A percentile compares a stretch with the other conserved stretches of the same genome.
Conservation (phyloP, 225 moss, liverwort and hornwort genomes). For the Lunularia cruciata region DNA sequence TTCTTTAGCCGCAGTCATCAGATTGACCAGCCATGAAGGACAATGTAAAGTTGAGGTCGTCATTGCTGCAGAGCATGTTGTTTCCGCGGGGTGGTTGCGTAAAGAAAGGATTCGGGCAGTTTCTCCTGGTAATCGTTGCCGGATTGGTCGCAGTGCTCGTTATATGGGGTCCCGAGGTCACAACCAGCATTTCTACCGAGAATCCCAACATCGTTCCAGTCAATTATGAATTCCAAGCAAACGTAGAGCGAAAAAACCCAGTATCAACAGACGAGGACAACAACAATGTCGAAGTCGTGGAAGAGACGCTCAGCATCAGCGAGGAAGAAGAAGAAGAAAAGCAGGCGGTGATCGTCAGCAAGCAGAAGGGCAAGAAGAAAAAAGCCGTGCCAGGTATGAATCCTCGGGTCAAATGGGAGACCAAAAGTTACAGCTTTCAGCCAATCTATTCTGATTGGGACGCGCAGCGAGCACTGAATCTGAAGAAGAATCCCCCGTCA, state of each 20-base stretch:
- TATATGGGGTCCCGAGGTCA: conserved; percentile 5
- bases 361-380: background rate
- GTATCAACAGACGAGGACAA: background rate
- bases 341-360: background rate
- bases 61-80: background rate
- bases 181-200: background rate
- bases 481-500: conserved; percentile 39
- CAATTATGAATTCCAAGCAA: background rate
- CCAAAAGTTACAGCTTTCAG: background rate
- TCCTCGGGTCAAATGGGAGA: background rate
- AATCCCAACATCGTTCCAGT: background rate
- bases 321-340: background rate
- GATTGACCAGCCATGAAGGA: conserved; percentile 20
- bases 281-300: background rate
- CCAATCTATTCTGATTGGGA: conserved; percentile 52
- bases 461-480: conserved; percentile 51
- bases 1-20: too few relatives aligned
- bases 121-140: background rate
- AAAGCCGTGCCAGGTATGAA: background rate
- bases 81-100: background rate
- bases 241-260: background rate
- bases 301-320: background rate
- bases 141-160: conserved; percentile 7
- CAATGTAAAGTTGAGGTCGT: background rate
- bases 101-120: background rate